These are phyloP conservation scores for Blastocladiella britannica DNA, from an alignment of 192 early-diverging fungal species.

Conservation along the genomic window DNA sequence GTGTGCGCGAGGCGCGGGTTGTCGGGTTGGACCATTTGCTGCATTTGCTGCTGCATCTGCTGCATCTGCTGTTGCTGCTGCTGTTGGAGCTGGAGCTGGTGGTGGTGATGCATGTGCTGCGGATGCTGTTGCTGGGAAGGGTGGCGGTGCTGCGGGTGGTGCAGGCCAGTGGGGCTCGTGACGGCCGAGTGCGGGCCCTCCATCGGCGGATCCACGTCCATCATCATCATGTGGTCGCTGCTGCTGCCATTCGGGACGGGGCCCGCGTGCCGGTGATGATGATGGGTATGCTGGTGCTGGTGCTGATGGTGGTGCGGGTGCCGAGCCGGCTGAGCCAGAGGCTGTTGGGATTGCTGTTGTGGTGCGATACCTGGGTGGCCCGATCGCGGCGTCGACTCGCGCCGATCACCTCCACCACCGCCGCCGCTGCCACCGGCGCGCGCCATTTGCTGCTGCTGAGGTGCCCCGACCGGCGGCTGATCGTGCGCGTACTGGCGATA, in stretches of 20 bases:
- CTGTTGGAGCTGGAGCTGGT: not conserved
- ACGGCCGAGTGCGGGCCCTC: not conserved
- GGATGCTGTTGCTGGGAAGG: not conserved
- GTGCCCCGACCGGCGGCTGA: not conserved
- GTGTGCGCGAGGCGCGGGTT: not conserved
- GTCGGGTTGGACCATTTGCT: not conserved
- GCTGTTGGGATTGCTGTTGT: no score
- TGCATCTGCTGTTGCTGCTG: not conserved
- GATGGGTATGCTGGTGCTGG: not conserved
- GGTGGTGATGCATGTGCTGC: not conserved
- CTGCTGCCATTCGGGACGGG: not conserved
- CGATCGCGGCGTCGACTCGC: no score
- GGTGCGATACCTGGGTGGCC: no score
- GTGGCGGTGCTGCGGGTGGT: not conserved
- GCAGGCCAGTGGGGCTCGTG: not conserved
- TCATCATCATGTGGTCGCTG: not conserved
- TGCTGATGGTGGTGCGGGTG: no score
- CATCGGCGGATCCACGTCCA: not conserved
- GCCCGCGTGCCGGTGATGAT: not conserved
- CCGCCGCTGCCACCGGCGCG: not conserved
- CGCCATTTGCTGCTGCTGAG: not conserved
- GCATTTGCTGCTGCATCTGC: not conserved
- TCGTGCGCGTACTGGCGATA: not conserved
- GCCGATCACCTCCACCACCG: not conserved
- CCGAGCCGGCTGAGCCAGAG: no score